Percentiles rank a stretch among this genome's conserved stretches.
phyloP scores from a whole-genome alignment of 345 rosid genomes.

The Gossypium sturtianum region DNA sequence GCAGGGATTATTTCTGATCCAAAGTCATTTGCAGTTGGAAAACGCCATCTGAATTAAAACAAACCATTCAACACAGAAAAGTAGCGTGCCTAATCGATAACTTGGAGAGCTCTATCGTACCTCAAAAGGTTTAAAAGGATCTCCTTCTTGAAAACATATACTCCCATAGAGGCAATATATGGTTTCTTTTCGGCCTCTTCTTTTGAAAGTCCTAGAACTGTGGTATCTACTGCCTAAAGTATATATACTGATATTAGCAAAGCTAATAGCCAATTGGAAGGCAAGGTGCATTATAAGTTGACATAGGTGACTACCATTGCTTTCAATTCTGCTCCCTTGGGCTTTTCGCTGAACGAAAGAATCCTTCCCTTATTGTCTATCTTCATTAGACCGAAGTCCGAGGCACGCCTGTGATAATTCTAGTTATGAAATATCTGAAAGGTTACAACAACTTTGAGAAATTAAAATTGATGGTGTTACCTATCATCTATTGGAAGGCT shows the following conservation, averaged over 20 bases:
- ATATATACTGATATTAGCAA: not conserved
- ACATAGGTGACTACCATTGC: conserved; percentile 52
- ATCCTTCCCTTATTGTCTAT: conserved; percentile 82
- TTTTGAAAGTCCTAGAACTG: conserved; percentile 71
- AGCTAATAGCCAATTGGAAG: not conserved
- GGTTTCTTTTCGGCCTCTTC: conserved; percentile 82
- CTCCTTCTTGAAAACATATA: conserved; percentile 91
- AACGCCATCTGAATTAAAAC: conserved; percentile 71
- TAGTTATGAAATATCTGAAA: not conserved
- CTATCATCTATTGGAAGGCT: conserved; percentile 75
- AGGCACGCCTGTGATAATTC: conserved; percentile 69
- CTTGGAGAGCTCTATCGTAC: conserved; percentile 28
- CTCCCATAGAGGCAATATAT: conserved; percentile 98
- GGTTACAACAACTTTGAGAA: not conserved
- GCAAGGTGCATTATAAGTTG: not conserved
- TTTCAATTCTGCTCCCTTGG: conserved; percentile 71
- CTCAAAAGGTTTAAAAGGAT: conserved; percentile 85
- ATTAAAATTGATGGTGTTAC: conserved; percentile 28
- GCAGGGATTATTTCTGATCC: conserved; percentile 97
- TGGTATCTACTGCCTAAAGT: conserved; percentile 80
- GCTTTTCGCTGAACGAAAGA: conserved; percentile 86
- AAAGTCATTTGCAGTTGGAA: conserved; percentile 92
- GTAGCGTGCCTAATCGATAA: not conserved
- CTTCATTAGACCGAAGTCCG: conserved; percentile 97
- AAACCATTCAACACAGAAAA: not conserved